A percentile compares a stretch with the other conserved stretches of the same genome.
Evolutionary conservation across 768 basidiomycete species (phyloP).

Genomic region (Lentinula detonsa): DNA sequence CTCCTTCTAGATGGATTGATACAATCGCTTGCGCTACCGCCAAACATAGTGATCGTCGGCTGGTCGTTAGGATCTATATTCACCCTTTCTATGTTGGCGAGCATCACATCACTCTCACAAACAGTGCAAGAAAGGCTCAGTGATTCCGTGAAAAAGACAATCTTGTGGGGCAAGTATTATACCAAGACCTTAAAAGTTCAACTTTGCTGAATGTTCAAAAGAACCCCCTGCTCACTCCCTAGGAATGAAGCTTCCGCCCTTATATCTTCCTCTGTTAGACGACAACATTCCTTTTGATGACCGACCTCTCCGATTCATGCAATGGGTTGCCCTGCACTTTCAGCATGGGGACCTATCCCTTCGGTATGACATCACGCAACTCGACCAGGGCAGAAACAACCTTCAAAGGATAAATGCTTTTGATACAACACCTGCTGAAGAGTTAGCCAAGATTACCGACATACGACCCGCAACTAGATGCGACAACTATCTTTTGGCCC

Average conservation of each 20-base stretch:
- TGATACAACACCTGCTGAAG: conserved; percentile 4
- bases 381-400: conserved; percentile 8
- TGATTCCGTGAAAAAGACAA: conserved; percentile 14
- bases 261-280: conserved; percentile 19
- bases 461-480: conserved; percentile 10
- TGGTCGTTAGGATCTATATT: conserved; percentile 26
- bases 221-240: conserved; percentile 17
- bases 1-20: conserved; percentile 22
- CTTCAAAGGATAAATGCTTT: conserved; percentile 4
- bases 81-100: conserved; percentile 15
- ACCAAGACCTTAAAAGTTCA: background rate
- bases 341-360: conserved; percentile 12
- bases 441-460: conserved; percentile 8
- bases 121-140: conserved; percentile 13
- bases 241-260: conserved; percentile 12
- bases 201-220: background rate
- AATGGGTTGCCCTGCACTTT: conserved; percentile 17
- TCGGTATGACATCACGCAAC: conserved; percentile 1
- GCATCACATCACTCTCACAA: conserved; percentile 13
- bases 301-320: conserved; percentile 12
- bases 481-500: conserved; percentile 8
- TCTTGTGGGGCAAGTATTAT: conserved; percentile 15
- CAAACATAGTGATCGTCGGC: conserved; percentile 15
- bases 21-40: conserved; percentile 11
- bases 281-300: conserved; percentile 13